Conservation (phyloP, 2,329 filamentous ascomycete genomes). For the Diaporthe batatas region DNA sequence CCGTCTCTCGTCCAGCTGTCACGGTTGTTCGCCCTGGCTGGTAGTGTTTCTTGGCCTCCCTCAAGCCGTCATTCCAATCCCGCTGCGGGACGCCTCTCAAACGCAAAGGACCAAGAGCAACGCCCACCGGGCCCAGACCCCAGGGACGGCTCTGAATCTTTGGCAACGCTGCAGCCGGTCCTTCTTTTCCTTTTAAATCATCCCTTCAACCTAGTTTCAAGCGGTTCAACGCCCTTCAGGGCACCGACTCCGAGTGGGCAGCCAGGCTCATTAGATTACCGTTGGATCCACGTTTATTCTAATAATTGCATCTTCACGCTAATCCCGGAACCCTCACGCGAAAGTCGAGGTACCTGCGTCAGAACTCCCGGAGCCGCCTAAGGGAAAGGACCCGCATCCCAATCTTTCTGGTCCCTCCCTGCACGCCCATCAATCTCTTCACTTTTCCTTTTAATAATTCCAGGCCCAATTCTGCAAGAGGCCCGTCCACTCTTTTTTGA, state of each 20-base stretch:
- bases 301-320: conserved; percentile 44
- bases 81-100: conserved; percentile 31
- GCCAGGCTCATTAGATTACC: conserved; percentile 44
- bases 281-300: conserved; percentile 42
- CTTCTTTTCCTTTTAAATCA: conserved; percentile 31
- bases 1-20: conserved; percentile 23
- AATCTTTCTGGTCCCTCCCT: conserved; percentile 45
- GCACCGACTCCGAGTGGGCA: conserved; percentile 28
- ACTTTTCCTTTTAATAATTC: conserved; percentile 44
- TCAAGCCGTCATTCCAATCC: conserved; percentile 39
- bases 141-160: conserved; percentile 13
- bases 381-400: conserved; percentile 43
- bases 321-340: conserved; percentile 42
- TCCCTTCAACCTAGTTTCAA: conserved; percentile 12
- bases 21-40: conserved; percentile 33
- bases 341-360: conserved; percentile 42
- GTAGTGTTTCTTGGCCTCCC: conserved; percentile 36
- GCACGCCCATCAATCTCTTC: conserved; percentile 43
- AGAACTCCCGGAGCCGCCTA: conserved; percentile 43
- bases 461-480: conserved; percentile 41
- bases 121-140: conserved; percentile 2
- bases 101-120: conserved; percentile 26
- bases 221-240: conserved; percentile 31
- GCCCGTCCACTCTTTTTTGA: conserved; percentile 43
- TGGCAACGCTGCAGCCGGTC: conserved; percentile 25